Evolutionary conservation across 2,329 filamentous ascomycete species (phyloP), one percentile per base, ranked within the genome.

Genomic region (Huntiella decipiens): DNA sequence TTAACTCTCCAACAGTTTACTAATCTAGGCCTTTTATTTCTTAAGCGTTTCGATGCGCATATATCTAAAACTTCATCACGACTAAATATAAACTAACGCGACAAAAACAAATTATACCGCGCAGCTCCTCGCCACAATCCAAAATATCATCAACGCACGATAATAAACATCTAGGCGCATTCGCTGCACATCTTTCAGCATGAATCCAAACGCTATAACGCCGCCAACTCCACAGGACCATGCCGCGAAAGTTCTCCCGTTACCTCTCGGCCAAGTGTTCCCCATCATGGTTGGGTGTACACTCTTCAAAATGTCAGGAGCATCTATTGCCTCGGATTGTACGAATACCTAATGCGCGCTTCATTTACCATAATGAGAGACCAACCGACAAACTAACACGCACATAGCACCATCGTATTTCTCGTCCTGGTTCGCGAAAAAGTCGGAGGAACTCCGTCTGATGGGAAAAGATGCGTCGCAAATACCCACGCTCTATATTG

Each of bases 361-460:
- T 12, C 12, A 38, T 15, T 15, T 38, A 28, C 22, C 3, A 28
- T 28, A 10, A 10, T 10, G 22, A 28, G 7, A 10, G 22, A 28
- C 7, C 6, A 28, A 28, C 8, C 22, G 7, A 7, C 7, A 28
- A 28, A 28, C 22, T 28, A 28, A 28, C 22, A 28, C n/a, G 35
- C 17, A 6, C 32, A 13, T 43, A 93, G 88, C 86, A 56, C 88
- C 88, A 49, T 95, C 87, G 43, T 95, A 95, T 61, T 95, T 96
- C 63, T 93, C 88, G 15, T 80, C 85, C 54, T 95, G 91, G 65
- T 96, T 96, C 61, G 71, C 78, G 54, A 82, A 83, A 55, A 87
- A 95, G 63, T 63, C 95, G 36, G 71, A 73, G 48, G 64, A 67
- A 53, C 78, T 72, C 42, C 70, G 76, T 50, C 68, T 72, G 40